These are phyloP conservation scores for Uromyces viciae-fabae DNA, from an alignment of 1,284 basidiomycete species.

Conservation along the genomic window DNA sequence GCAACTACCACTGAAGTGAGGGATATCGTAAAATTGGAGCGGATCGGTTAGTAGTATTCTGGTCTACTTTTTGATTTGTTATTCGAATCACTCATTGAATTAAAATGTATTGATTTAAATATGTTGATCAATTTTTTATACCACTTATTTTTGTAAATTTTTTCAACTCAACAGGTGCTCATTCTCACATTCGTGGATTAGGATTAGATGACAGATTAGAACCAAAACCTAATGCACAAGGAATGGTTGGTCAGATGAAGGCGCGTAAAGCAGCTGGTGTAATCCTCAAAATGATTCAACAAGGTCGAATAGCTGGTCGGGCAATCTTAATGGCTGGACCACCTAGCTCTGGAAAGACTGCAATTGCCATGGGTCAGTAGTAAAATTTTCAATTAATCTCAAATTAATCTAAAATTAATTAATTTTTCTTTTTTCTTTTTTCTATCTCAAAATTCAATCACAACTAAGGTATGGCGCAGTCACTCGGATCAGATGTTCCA, in stretches of 20 bases:
- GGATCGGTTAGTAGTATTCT: constrained; percentile 67
- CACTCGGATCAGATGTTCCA: constrained; percentile 84
- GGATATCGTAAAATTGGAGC: constrained; percentile 92
- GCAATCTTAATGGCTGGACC: constrained; percentile 95
- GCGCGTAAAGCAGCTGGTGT: constrained; percentile 94
- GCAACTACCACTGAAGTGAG: constrained; percentile 59
- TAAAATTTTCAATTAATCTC: too few species aligned
- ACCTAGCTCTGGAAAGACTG: constrained; percentile 93
- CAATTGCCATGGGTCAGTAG: constrained; percentile 80
- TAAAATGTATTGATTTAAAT: not conserved
- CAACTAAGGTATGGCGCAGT: constrained; percentile 86
- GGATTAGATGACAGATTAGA: constrained; percentile 87
- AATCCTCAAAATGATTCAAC: constrained; percentile 96
- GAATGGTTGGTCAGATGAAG: constrained; percentile 93
- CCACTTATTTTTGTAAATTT: not conserved
- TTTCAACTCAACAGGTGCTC: too few species aligned
- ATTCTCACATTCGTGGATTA: constrained; percentile 92
- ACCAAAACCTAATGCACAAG: constrained; percentile 78
- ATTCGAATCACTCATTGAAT: not conserved
- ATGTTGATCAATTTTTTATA: not conserved
- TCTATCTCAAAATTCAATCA: not conserved
- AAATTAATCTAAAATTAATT: not conserved
- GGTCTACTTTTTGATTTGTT: not conserved
- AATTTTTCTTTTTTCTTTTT: not conserved
- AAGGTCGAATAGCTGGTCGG: constrained; percentile 86